Percentiles rank a stretch among this genome's conserved stretches.
Evolutionary conservation across 768 basidiomycete genomes (phyloP).

Genomic region (Lactarius hatsudake): DNA sequence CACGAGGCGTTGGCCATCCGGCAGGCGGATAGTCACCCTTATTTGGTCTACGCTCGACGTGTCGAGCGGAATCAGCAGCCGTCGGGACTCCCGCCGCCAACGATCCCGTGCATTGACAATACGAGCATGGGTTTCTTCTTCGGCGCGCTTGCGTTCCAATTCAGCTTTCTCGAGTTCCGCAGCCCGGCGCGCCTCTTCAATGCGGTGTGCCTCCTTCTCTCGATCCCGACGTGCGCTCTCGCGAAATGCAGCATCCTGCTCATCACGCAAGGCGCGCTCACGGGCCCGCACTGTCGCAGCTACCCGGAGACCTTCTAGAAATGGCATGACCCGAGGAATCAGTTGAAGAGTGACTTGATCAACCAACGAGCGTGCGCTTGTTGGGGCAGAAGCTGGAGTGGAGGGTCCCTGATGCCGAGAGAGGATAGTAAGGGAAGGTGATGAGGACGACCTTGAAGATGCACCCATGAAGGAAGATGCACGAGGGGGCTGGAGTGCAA

Average conservation of each 20-base stretch:
- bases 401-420: conserved; percentile 78
- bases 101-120: conserved; percentile 23
- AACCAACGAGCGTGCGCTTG: conserved; percentile 60
- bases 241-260: conserved; percentile 78
- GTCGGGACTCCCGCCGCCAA: conserved; percentile 63
- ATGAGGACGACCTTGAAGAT: conserved; percentile 29
- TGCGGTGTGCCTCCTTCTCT: conserved; percentile 37
- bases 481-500: conserved; percentile 79
- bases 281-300: conserved; percentile 48
- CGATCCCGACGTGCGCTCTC: conserved; percentile 63
- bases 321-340: conserved; percentile 77
- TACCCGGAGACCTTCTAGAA: conserved; percentile 59
- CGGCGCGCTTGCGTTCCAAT: conserved; percentile 29
- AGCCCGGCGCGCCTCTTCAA: conserved; percentile 31
- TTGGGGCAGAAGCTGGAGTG: conserved; percentile 48
- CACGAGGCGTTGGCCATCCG: conserved; percentile 50
- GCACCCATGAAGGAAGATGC: conserved; percentile 38
- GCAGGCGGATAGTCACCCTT: conserved; percentile 57
- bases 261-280: conserved; percentile 61
- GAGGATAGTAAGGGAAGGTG: conserved; percentile 68
- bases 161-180: conserved; percentile 29
- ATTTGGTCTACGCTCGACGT: conserved; percentile 38
- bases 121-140: conserved; percentile 34
- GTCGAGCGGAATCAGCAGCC: conserved; percentile 43
- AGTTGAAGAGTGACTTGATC: conserved; percentile 68